These are phyloP conservation scores for Pseudomonodictys pantanalensis DNA, from an alignment of 495 filamentous ascomycete species.

Conservation along the genomic window DNA sequence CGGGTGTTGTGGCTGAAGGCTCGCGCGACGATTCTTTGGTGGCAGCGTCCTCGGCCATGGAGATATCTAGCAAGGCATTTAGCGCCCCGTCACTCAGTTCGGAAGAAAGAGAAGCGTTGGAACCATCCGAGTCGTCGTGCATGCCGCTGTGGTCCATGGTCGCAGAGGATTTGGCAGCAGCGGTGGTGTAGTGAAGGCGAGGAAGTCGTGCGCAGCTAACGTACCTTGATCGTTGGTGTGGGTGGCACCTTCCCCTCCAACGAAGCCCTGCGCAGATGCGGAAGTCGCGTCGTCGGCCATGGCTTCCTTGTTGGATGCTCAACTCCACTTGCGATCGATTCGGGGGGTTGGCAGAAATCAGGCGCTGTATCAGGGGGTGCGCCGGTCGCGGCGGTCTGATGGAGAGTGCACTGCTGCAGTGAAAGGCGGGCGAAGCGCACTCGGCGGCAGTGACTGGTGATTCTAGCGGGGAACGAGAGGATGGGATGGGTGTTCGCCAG, in stretches of 20 bases:
- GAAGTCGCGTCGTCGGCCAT: conserved; percentile 26
- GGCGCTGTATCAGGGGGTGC: conserved; percentile 5
- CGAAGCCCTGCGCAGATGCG: conserved; percentile 17
- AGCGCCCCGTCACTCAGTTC: not conserved
- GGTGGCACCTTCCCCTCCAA: conserved; percentile 20
- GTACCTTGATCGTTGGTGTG: conserved; percentile 24
- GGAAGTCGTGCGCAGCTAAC: not conserved
- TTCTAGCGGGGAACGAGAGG: not conserved
- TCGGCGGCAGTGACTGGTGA: not conserved
- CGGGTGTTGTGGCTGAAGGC: conserved; percentile 47
- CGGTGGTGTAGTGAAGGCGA: not conserved
- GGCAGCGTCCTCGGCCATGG: conserved; percentile 49
- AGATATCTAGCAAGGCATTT: conserved; percentile 36
- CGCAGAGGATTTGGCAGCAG: not conserved
- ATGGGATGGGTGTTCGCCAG: not conserved
- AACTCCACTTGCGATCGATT: conserved; percentile 5
- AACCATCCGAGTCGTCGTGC: not conserved
- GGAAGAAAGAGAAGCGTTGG: not conserved
- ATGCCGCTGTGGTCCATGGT: not conserved
- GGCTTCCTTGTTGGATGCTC: not conserved
- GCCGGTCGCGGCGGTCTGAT: conserved; percentile 10
- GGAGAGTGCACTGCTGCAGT: not conserved
- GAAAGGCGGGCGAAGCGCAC: not conserved
- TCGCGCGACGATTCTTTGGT: conserved; percentile 49
- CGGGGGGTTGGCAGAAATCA: conserved; percentile 11